Evolutionary conservation across 1,139 yeast species (phyloP), one percentile per base, ranked within the genome.

Genomic region (Debaryomyces udenii): DNA sequence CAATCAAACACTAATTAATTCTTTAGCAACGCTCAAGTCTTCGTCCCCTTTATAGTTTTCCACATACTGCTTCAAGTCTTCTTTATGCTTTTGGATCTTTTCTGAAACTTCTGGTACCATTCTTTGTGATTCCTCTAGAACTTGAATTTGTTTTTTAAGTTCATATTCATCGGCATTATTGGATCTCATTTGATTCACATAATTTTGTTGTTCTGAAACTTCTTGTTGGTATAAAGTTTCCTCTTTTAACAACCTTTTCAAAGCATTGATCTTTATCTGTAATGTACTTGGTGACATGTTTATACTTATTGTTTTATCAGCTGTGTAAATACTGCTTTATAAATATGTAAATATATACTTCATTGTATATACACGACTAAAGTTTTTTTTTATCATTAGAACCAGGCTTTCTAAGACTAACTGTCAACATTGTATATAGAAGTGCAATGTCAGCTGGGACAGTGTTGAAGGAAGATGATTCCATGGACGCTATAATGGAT

Each of bases 241-340:
- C 58, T 90, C 97, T 53, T 88, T 88, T 40, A 85, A 55, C 29
- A 91, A 72, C 46, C 96, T 74, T 48, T 78, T 77, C 40, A 90
- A 70, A 3, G 96, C 94, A 48, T 78, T 80, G 38, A 79, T 74
- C 56, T 89, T 89, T 63, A 90, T 88, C 53, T 86, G 87, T 40
- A 87, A 63, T 48, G 77, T 82, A 1, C 90, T 70, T 35, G 96
- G 96, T 2, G 91, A 78, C 91, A 87, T 89, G 20, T 13, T 33
- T 23, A 17, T 22, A 9, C 7, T 20, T 5, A 5, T 20, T 5
- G 7, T 5, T 20, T 20, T 20, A 20, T 20, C 22, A 6, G 22
- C 22, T 20, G 22, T 20, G 22, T 20, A 20, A 20, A 20, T 20
- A 20, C 22, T 6, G 7, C n/a, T 20, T 20, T 7, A 20, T 20